Conservation (phyloP, 2,329 filamentous ascomycete genomes). For the Diaporthe sp. region DNA sequence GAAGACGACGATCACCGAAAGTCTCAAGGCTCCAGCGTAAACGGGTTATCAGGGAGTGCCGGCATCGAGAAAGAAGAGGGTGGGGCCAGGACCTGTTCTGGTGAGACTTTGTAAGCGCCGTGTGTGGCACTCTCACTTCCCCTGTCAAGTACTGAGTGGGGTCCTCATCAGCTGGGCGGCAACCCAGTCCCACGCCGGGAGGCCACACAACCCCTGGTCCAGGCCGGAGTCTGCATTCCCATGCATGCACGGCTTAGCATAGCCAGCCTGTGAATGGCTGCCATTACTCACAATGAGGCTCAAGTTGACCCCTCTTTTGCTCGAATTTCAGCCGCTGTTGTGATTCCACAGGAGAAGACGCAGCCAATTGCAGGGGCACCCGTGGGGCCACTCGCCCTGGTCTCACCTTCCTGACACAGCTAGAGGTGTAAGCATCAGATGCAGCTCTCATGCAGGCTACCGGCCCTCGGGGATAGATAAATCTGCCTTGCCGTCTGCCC, state of each 20-base stretch:
- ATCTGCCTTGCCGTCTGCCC: slow-evolving; percentile 9
- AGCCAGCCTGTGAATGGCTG: background rate
- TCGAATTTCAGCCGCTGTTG: background rate
- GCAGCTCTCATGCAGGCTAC: background rate
- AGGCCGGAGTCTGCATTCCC: background rate
- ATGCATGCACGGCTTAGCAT: background rate
- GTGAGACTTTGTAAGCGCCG: background rate
- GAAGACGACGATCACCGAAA: background rate
- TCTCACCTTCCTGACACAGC: background rate
- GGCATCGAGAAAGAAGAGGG: background rate
- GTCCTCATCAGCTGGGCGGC: background rate
- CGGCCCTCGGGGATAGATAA: background rate
- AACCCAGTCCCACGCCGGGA: background rate
- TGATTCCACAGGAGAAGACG: background rate
- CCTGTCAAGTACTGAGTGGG: background rate
- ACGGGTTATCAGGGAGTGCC: background rate
- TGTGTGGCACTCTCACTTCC: slow-evolving; percentile 4
- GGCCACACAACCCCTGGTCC: background rate
- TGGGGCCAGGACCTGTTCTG: background rate
- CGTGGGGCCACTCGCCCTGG: background rate
- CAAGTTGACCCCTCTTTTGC: slow-evolving; percentile 8
- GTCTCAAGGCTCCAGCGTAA: background rate
- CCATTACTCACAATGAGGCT: background rate
- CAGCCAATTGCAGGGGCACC: background rate
- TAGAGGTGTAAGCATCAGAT: background rate